A percentile compares a stretch with the other conserved stretches of the same genome.
Evolutionary conservation across 208 protist genomes (phyloP).

Genomic region (Plasmodiophora brassicae): DNA sequence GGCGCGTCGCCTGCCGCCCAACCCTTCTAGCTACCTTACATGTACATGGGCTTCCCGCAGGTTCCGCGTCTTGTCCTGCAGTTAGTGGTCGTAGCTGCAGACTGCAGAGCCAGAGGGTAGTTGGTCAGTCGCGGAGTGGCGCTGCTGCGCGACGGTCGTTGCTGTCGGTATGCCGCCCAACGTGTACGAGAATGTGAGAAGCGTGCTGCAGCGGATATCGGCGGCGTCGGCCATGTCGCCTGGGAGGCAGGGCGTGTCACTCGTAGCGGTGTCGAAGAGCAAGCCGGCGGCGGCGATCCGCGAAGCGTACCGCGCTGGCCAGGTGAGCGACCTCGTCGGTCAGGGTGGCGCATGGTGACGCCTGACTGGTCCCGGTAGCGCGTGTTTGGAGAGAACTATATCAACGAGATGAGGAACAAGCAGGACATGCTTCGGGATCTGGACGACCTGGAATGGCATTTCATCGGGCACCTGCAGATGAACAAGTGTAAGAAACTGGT

Average conservation of each 20-base stretch:
- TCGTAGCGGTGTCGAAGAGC: neutral
- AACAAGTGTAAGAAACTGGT: conserved; percentile 2
- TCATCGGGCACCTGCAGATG: conserved; percentile 10
- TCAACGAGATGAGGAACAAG: neutral
- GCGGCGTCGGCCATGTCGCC: neutral
- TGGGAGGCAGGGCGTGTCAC: neutral
- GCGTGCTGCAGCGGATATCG: neutral
- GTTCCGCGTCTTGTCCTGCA: too few relatives aligned
- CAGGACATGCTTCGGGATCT: neutral
- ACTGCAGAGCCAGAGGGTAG: too few relatives aligned
- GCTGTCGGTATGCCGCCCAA: too few relatives aligned
- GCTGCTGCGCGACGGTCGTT: too few relatives aligned
- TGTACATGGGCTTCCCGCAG: too few relatives aligned
- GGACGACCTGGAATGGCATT: conserved; percentile 1
- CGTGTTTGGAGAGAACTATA: conserved; percentile 3
- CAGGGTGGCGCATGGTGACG: neutral
- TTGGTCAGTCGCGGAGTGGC: too few relatives aligned
- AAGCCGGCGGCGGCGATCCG: neutral
- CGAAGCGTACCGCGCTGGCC: neutral
- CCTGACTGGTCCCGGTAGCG: neutral
- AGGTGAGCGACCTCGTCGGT: neutral
- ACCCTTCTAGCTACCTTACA: too few relatives aligned
- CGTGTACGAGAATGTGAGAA: too few relatives aligned
- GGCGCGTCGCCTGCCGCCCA: too few relatives aligned
- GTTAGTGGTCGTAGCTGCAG: too few relatives aligned